A percentile compares a stretch with the other conserved stretches of the same genome.
Conservation (phyloP, 106 monocot species). For the Alisma plantagoaquatica region DNA sequence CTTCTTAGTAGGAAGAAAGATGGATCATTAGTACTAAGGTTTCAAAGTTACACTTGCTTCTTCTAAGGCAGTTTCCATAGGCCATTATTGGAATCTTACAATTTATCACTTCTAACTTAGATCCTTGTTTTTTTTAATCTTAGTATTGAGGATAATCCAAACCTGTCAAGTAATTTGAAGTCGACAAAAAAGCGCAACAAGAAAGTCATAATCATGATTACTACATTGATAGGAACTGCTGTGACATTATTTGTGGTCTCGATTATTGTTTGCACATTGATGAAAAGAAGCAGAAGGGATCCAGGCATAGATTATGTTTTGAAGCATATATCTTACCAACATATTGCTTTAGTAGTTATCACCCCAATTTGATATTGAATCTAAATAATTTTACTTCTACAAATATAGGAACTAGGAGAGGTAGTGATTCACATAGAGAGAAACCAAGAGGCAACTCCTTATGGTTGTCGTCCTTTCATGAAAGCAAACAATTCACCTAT, state of each 20-base stretch:
- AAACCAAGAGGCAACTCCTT: background rate
- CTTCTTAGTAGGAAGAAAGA: background rate
- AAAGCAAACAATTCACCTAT: slow-evolving; percentile 1
- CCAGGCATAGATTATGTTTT: background rate
- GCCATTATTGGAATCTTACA: background rate
- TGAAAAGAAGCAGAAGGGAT: background rate
- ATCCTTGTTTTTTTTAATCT: background rate
- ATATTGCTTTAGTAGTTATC: background rate
- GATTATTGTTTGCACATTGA: background rate
- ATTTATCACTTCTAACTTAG: no score
- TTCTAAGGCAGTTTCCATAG: background rate
- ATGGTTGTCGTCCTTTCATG: background rate
- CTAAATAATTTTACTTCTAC: no score
- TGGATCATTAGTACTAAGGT: background rate
- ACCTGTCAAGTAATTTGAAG: background rate
- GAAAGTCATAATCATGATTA: background rate
- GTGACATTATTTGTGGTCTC: background rate
- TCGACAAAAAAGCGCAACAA: background rate
- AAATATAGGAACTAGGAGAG: no score
- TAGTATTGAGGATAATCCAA: background rate
- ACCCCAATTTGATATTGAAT: no score
- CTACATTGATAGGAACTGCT: background rate
- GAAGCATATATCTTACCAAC: background rate
- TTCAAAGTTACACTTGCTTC: background rate
- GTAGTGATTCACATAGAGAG: no score